These are phyloP conservation scores for Populus ilicifolia DNA, from an alignment of 345 rosid species.

Conservation along the genomic window DNA sequence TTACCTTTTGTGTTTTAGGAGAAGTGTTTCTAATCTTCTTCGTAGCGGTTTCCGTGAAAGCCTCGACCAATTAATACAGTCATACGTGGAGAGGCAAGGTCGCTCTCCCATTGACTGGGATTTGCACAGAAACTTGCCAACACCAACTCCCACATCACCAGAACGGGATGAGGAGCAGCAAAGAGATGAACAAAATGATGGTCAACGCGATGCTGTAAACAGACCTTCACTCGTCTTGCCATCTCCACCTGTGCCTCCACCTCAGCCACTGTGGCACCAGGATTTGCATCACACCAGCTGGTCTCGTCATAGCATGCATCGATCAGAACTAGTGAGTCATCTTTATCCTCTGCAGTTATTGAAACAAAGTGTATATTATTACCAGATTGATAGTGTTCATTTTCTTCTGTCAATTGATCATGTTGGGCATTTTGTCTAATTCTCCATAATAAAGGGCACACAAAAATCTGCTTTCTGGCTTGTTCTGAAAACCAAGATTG, in stretches of 20 bases:
- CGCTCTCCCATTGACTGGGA: conserved; percentile 93
- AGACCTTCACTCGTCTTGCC: conserved; percentile 68
- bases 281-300: conserved; percentile 77
- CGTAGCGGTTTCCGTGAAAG: conserved; percentile 99
- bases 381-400: not conserved
- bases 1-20: conserved; percentile 44
- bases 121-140: conserved; percentile 68
- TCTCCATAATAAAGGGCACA: not conserved
- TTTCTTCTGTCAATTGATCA: not conserved
- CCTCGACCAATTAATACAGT: conserved; percentile 88
- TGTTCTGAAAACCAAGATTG: not conserved
- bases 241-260: conserved; percentile 84
- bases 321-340: conserved; percentile 81
- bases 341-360: conserved; percentile 1
- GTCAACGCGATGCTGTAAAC: conserved; percentile 42
- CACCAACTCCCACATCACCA: conserved; percentile 55
- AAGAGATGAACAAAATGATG: conserved; percentile 55
- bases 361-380: not conserved
- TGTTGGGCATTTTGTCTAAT: not conserved
- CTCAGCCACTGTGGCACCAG: conserved; percentile 95
- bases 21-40: conserved; percentile 96
- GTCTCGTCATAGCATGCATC: conserved; percentile 86
- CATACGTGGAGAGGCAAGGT: conserved; percentile 89
- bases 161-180: conserved; percentile 62
- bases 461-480: not conserved